These are phyloP conservation scores for Amanita brunnescens DNA, from an alignment of 768 basidiomycete species.

Conservation along the genomic window DNA sequence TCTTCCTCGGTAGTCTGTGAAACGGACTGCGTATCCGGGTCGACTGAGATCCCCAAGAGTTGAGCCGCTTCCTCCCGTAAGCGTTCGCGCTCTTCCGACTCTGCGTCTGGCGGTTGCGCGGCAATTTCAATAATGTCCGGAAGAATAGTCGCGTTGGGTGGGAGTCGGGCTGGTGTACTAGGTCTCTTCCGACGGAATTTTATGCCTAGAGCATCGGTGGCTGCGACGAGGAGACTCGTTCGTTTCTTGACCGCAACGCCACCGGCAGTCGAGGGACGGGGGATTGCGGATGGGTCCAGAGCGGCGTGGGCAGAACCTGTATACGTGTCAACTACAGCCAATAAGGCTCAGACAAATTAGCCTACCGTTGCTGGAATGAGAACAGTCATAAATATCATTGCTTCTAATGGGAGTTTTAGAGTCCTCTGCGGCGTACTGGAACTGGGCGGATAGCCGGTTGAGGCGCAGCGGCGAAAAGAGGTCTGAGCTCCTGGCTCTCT, in stretches of 20 bases:
- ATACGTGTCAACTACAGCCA: background rate
- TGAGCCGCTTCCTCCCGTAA: conserved; percentile 69
- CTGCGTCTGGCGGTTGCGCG: conserved; percentile 44
- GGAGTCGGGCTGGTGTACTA: conserved; percentile 18
- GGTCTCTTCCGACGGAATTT: conserved; percentile 37
- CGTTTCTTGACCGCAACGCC: conserved; percentile 17
- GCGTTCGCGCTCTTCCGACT: conserved; percentile 68
- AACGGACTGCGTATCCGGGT: conserved; percentile 27
- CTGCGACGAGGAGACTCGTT: conserved; percentile 41
- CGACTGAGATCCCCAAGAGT: conserved; percentile 55
- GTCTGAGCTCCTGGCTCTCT: background rate
- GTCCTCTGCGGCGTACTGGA: background rate
- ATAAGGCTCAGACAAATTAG: background rate
- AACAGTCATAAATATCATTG: conserved; percentile 1
- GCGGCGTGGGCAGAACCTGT: background rate
- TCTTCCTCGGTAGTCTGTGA: conserved; percentile 29
- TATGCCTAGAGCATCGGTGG: conserved; percentile 41
- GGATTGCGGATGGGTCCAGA: background rate
- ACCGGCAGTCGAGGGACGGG: background rate
- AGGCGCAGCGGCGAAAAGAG: background rate
- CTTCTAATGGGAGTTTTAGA: background rate
- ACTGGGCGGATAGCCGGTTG: background rate
- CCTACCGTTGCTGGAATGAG: background rate
- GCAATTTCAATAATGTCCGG: conserved; percentile 71
- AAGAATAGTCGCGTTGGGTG: conserved; percentile 36